phyloP scores from a whole-genome alignment of 169 alveolate genomes.

The Plasmodium falciparum region DNA sequence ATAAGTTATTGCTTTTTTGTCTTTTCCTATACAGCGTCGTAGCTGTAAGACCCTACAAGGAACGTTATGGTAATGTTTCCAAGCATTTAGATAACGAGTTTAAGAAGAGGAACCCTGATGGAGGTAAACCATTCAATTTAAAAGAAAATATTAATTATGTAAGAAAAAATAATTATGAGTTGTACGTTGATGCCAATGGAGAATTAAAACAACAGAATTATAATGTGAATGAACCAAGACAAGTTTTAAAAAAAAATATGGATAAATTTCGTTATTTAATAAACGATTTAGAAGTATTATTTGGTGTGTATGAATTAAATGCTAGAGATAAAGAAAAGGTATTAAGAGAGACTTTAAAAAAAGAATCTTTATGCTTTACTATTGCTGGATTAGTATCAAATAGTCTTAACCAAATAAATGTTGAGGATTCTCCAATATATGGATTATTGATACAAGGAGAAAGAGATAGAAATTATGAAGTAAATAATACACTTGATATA shows the following conservation, averaged over 20 bases:
- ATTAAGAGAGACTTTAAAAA: constrained; percentile 65
- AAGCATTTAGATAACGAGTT: constrained; percentile 9
- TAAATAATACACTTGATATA: constrained; percentile 9
- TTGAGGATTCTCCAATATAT: constrained; percentile 47
- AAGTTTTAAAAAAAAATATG: constrained; percentile 29
- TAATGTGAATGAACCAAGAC: constrained; percentile 67
- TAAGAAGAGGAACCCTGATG: background rate
- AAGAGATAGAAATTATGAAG: constrained; percentile 18
- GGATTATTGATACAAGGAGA: constrained; percentile 54
- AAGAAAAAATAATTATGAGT: constrained; percentile 68
- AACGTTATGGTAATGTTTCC: background rate
- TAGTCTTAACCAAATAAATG: constrained; percentile 20
- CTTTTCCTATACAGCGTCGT: constrained; percentile 33
- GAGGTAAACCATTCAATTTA: constrained; percentile 39
- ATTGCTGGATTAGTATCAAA: constrained; percentile 20
- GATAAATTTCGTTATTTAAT: constrained; percentile 32
- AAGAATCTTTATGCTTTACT: constrained; percentile 59
- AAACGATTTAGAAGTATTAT: constrained; percentile 50
- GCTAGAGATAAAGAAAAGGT: constrained; percentile 49
- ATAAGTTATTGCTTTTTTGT: constrained; percentile 6
- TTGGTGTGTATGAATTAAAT: constrained; percentile 41
- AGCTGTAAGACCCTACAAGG: constrained; percentile 16
- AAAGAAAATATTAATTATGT: constrained; percentile 35
- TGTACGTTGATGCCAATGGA: constrained; percentile 22
- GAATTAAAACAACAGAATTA: constrained; percentile 34